phyloP scores from a whole-genome alignment of 2,329 filamentous ascomycete species.

The Coniochaeta ligniaria region DNA sequence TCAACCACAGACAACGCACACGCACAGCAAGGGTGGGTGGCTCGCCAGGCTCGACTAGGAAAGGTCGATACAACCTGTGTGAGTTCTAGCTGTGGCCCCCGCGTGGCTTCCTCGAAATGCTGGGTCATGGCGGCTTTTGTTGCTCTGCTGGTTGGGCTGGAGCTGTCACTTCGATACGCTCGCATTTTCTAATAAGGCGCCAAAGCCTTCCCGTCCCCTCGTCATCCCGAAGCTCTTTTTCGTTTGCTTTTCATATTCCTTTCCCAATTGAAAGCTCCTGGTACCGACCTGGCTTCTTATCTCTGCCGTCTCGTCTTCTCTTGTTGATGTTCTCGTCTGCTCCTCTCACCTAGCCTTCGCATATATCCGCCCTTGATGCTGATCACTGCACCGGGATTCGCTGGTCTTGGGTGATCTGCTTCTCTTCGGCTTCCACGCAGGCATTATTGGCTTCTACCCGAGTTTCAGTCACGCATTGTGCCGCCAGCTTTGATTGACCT shows the following conservation, averaged over 20 bases:
- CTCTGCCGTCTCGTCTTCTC: not conserved
- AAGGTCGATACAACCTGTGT: not conserved
- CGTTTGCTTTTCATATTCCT: not conserved
- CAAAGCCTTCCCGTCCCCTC: not conserved
- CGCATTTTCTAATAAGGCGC: not conserved
- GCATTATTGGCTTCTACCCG: not conserved
- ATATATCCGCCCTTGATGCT: not conserved
- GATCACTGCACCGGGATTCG: not conserved
- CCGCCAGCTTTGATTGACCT: not conserved
- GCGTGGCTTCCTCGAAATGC: constrained; percentile 1
- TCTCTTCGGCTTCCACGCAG: not conserved
- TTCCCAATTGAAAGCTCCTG: not conserved
- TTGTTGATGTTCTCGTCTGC: not conserved
- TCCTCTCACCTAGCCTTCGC: not conserved
- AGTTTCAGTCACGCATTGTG: constrained; percentile 2
- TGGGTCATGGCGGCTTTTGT: not conserved
- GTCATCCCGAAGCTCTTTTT: constrained; percentile 1
- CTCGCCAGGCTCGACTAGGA: not conserved
- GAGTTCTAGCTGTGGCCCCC: not conserved
- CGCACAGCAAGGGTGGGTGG: constrained; percentile 2
- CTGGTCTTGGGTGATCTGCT: not conserved
- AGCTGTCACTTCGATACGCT: not conserved
- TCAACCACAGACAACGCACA: constrained; percentile 2
- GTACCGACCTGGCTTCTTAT: not conserved
- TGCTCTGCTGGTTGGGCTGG: not conserved